phyloP scores from a whole-genome alignment of 768 basidiomycete species.

The Psilocybe sp. region DNA sequence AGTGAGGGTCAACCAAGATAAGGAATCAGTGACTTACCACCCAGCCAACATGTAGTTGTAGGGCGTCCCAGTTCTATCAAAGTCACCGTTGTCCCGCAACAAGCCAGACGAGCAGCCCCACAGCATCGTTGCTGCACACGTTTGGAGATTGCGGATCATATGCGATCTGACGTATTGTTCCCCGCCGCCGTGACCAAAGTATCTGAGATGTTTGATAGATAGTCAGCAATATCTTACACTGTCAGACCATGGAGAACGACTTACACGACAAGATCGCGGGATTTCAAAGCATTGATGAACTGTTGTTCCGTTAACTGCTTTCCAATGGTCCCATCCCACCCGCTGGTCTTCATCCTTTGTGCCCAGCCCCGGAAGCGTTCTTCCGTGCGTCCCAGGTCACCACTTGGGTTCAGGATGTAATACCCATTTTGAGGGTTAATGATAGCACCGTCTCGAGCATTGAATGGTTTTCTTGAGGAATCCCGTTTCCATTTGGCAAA shows the following conservation, averaged over 20 bases:
- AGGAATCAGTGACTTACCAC: constrained; percentile 60
- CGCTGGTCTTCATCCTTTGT: constrained; percentile 61
- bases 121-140: constrained; percentile 93
- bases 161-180: constrained; percentile 93
- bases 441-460: constrained; percentile 40
- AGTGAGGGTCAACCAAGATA: not conserved
- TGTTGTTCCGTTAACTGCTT: constrained; percentile 81
- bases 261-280: constrained; percentile 87
- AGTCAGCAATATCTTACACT: too few species aligned
- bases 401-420: constrained; percentile 90
- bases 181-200: constrained; percentile 95
- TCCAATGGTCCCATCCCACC: constrained; percentile 85
- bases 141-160: constrained; percentile 73
- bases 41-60: constrained; percentile 96
- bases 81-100: constrained; percentile 89
- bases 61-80: constrained; percentile 89
- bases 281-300: constrained; percentile 65
- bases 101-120: constrained; percentile 98
- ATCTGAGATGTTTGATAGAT: constrained; percentile 45
- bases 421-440: constrained; percentile 72
- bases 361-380: constrained; percentile 80
- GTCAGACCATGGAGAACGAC: constrained; percentile 28
- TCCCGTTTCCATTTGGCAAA: constrained; percentile 47
- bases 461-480: constrained; percentile 12
- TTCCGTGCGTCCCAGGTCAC: constrained; percentile 84